A percentile compares a stretch with the other conserved stretches of the same genome.
Evolutionary conservation across 495 filamentous ascomycete species (phyloP).

Genomic region (Aspergillus homomorphus): DNA sequence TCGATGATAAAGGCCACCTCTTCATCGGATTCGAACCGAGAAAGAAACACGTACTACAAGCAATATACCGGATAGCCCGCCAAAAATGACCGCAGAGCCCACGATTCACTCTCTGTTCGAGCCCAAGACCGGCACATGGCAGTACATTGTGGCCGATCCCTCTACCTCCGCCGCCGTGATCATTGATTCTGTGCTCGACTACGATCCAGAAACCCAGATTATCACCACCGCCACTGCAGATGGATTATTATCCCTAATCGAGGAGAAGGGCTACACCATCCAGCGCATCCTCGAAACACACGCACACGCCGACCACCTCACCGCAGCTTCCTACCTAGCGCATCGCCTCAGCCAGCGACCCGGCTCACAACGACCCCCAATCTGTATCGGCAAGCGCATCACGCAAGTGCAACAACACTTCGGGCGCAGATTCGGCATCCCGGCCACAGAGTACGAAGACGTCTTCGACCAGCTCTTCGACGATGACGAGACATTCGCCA

Average conservation of each 20-base stretch:
- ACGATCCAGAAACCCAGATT: constrained; percentile 42
- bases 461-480: constrained; percentile 54
- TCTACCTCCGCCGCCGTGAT: constrained; percentile 45
- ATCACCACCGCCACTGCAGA: constrained; percentile 52
- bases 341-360: constrained; percentile 29
- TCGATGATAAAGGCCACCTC: too few relatives aligned
- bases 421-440: constrained; percentile 45
- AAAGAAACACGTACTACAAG: too few relatives aligned
- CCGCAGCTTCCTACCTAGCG: constrained; percentile 54
- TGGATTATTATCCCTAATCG: constrained; percentile 37
- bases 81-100: constrained; percentile 18
- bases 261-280: constrained; percentile 45
- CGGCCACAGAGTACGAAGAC: constrained; percentile 32
- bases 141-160: constrained; percentile 58
- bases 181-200: constrained; percentile 61
- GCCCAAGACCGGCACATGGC: constrained; percentile 50
- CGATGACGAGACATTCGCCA: constrained; percentile 49
- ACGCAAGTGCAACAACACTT: constrained; percentile 48
- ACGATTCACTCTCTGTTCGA: constrained; percentile 46
- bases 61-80: too few relatives aligned
- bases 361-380: constrained; percentile 27
- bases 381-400: constrained; percentile 57
- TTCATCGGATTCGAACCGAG: too few relatives aligned
- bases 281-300: constrained; percentile 56
- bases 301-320: constrained; percentile 62